Conservation (phyloP, 1,139 yeast species). For the Lodderomyces oxycetoniae region DNA sequence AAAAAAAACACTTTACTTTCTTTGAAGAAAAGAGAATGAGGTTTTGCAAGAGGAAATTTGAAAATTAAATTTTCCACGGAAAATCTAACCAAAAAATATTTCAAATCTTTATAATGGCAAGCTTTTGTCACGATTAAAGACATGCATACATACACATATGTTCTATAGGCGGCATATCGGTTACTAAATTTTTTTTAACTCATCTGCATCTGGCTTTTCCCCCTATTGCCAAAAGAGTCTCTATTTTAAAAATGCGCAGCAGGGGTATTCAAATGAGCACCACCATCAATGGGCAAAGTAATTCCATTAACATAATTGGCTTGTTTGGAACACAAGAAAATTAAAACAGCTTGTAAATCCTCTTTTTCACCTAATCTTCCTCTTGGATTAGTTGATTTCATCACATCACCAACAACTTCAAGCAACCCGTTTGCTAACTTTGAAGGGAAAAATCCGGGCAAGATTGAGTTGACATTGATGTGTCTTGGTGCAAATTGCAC, state of each 20-base stretch:
- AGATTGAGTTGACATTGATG: conserved; percentile 63
- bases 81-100: too few species aligned
- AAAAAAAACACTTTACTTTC: too few species aligned
- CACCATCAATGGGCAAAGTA: conserved; percentile 77
- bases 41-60: too few species aligned
- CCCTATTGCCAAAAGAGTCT: too few species aligned
- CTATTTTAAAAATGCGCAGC: conserved; percentile 16
- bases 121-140: too few species aligned
- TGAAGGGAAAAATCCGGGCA: conserved; percentile 78
- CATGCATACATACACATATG: too few species aligned
- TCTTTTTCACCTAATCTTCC: conserved; percentile 58
- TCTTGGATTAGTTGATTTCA: conserved; percentile 54
- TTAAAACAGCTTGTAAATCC: conserved; percentile 56
- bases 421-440: conserved; percentile 71
- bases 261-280: conserved; percentile 34
- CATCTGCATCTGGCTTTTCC: too few species aligned
- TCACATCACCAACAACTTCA: conserved; percentile 48
- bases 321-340: conserved; percentile 57
- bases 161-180: too few species aligned
- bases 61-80: too few species aligned
- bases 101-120: too few species aligned
- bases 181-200: too few species aligned
- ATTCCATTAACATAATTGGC: conserved; percentile 64
- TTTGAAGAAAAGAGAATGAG: too few species aligned
- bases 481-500: conserved; percentile 61